Evolutionary conservation across 768 basidiomycete genomes (phyloP).

Genomic region (Amanita thiersii): DNA sequence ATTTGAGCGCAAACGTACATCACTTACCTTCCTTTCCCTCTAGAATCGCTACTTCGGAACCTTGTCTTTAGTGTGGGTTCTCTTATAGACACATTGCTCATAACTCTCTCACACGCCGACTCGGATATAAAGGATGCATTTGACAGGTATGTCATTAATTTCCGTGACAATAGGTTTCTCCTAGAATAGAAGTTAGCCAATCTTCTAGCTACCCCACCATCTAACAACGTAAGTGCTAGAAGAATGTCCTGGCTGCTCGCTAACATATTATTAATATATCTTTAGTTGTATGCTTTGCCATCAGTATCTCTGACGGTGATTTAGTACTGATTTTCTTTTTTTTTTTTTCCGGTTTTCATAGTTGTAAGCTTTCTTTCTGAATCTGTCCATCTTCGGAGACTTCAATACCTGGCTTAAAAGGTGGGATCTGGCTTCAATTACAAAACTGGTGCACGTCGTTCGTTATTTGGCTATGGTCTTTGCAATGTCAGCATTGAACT

Average conservation of each 20-base stretch:
- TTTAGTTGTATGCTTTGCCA: conserved; percentile 7
- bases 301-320: too few species aligned
- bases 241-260: not conserved
- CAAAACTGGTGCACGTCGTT: conserved; percentile 16
- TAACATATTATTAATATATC: not conserved
- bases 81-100: not conserved
- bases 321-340: not conserved
- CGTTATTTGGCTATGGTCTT: conserved; percentile 17
- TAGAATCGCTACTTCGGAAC: conserved; percentile 23
- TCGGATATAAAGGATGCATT: too few species aligned
- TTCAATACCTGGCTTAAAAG: conserved; percentile 10
- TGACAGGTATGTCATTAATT: too few species aligned
- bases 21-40: not conserved
- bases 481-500: conserved; percentile 16
- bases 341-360: not conserved
- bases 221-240: conserved; percentile 1
- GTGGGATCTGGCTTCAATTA: conserved; percentile 13
- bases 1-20: too few species aligned
- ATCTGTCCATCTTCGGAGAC: conserved; percentile 1
- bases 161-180: too few species aligned
- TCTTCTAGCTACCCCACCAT: not conserved
- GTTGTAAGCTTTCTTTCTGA: not conserved
- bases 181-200: not conserved
- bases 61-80: conserved; percentile 17
- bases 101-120: too few species aligned